Percentiles rank a stretch among this genome's conserved stretches.
phyloP scores from a whole-genome alignment of 2,329 filamentous ascomycete species.

The Meredithiella fracta region DNA sequence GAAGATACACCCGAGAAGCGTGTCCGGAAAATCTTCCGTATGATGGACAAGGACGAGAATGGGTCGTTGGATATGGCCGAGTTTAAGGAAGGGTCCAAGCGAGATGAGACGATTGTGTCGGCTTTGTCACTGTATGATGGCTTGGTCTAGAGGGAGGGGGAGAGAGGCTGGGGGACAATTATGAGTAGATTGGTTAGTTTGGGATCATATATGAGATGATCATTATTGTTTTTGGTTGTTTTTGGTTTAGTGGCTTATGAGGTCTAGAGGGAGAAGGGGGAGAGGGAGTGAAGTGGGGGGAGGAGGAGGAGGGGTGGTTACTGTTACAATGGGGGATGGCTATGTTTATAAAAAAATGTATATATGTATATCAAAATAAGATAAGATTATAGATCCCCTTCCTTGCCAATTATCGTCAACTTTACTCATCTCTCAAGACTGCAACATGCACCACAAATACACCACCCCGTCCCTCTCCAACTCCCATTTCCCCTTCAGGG shows the following conservation, averaged over 20 bases:
- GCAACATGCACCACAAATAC: conserved; percentile 78
- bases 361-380: background rate
- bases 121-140: conserved; percentile 93
- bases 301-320: too few species aligned
- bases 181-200: background rate
- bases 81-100: conserved; percentile 98
- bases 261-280: too few species aligned
- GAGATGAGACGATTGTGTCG: conserved; percentile 96
- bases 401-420: too few species aligned
- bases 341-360: too few species aligned
- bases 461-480: conserved; percentile 41
- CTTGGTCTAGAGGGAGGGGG: conserved; percentile 44
- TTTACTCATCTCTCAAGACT: conserved; percentile 29
- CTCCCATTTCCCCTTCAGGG: conserved; percentile 43
- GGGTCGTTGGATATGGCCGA: conserved; percentile 92
- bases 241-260: too few species aligned
- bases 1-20: conserved; percentile 98
- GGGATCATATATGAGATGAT: background rate
- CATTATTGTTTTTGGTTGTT: too few species aligned
- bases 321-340: background rate
- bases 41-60: conserved; percentile 99
- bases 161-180: background rate
- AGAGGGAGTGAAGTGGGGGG: too few species aligned
- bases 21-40: conserved; percentile 93
- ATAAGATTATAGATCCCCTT: too few species aligned